Evolutionary conservation across 2,329 filamentous ascomycete genomes (phyloP), one percentile per base, ranked within the genome.

Genomic region (Knufia fluminis): DNA sequence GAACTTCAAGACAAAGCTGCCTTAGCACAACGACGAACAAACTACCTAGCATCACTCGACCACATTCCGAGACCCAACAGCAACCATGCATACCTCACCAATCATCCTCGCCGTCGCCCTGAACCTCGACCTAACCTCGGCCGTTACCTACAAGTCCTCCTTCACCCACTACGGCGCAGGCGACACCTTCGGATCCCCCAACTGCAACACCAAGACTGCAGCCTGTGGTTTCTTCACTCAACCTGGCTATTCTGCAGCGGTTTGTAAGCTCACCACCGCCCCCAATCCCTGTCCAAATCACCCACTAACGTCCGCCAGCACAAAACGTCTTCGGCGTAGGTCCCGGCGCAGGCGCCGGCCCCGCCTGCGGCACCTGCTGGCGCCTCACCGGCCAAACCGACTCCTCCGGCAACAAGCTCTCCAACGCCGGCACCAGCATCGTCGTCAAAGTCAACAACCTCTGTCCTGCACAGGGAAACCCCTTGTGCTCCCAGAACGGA

Each of bases 361-460:
- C 65, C 2, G 66, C 59, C 9, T 69, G 68, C 55, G 66, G 66
- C 24, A 66, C 63, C 10, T 69, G 68, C 59, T 69, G 61, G 58
- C 61, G 62, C 39, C 53, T 70, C 32, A 65, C 62, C 4, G 62
- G 62, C 17, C 39, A 63, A 49, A 66, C 61, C 10, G 65, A 68
- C 54, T 54, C 52, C 4, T 55, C 51, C 2, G 54, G 56, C 7
- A 55, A 58, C 45, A 32, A n/a, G 23, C 54, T 57, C 26, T 51
- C 46, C 50, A 58, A 58, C 43, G 54, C 60, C 3, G 62, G 62
- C 46, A 66, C 61, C 47, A 60, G 54, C 51, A 62, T 68, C 47
- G 65, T 68, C 3, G 64, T 70, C 20, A 62, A 65, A 54, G 60
- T 70, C 44, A 68, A 66, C 50, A 70, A 70, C 52, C 57, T 70